These are phyloP conservation scores for Raphanus raphanistrum DNA, from an alignment of 345 rosid species.

Conservation along the genomic window DNA sequence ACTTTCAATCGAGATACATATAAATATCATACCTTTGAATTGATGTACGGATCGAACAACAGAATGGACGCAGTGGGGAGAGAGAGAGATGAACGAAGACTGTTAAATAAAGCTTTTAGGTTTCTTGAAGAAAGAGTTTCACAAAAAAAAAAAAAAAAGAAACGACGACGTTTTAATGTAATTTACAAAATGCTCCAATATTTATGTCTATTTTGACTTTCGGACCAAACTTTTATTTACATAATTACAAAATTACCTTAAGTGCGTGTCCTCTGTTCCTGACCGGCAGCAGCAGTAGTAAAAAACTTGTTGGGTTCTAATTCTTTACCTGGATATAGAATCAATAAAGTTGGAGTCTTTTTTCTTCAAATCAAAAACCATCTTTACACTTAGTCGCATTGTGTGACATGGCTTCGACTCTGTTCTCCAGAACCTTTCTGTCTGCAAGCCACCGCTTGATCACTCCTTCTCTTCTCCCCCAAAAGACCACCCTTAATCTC, in stretches of 20 bases:
- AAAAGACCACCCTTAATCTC: conserved; percentile 35
- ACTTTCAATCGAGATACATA: background rate
- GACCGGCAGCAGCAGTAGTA: background rate
- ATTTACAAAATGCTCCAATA: background rate
- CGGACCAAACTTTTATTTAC: background rate
- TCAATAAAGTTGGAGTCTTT: conserved; percentile 16
- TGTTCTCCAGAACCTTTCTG: conserved; percentile 46
- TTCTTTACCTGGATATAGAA: conserved; percentile 4
- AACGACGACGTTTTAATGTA: background rate
- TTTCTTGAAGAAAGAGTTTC: conserved; percentile 18
- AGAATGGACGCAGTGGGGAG: background rate
- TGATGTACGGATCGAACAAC: conserved; percentile 15
- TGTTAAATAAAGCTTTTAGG: conserved; percentile 7
- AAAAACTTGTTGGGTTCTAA: conserved; percentile 2
- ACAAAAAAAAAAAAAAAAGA: background rate
- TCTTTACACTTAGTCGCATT: background rate
- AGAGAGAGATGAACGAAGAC: conserved; percentile 14
- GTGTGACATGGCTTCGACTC: conserved; percentile 57
- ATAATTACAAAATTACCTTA: background rate
- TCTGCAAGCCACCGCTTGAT: conserved; percentile 51
- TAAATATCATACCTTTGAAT: conserved; percentile 22
- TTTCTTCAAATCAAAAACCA: background rate
- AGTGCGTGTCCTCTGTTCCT: conserved; percentile 19
- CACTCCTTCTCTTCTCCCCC: conserved; percentile 36
- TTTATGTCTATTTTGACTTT: background rate